phyloP scores from a whole-genome alignment of 257 asterid species.

The Lycium ferocissimum region DNA sequence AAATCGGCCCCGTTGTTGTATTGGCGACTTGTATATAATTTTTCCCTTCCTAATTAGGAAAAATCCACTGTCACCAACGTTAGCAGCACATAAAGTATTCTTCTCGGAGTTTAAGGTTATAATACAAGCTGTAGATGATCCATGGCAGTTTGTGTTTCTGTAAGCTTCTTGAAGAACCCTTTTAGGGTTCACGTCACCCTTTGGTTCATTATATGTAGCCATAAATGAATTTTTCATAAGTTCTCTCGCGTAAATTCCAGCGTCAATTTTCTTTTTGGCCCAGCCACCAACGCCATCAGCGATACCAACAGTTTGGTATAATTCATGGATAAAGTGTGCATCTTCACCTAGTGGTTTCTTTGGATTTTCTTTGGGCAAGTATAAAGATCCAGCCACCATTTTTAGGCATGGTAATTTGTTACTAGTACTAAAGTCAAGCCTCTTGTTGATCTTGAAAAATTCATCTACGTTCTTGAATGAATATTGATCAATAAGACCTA shows the following conservation, averaged over 20 bases:
- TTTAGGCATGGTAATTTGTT: constrained; percentile 3
- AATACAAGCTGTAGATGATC: constrained; percentile 44
- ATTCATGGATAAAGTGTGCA: constrained; percentile 37
- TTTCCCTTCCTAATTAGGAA: constrained; percentile 34
- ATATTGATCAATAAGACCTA: no score
- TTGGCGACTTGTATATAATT: constrained; percentile 26
- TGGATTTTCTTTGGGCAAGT: constrained; percentile 33
- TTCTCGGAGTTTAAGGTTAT: constrained; percentile 3
- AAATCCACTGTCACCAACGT: constrained; percentile 44
- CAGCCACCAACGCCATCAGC: constrained; percentile 48
- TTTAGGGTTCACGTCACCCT: constrained; percentile 30
- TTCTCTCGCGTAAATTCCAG: constrained; percentile 39
- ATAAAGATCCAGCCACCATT: constrained; percentile 26
- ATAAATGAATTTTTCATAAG: constrained; percentile 28
- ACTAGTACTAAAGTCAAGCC: not conserved
- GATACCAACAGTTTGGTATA: constrained; percentile 33
- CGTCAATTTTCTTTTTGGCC: constrained; percentile 29
- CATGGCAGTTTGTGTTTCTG: constrained; percentile 21
- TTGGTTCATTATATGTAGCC: not conserved
- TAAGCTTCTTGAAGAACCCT: constrained; percentile 31
- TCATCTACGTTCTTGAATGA: no score
- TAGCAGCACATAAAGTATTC: constrained; percentile 13
- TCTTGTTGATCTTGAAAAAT: not conserved
- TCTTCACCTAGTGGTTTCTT: constrained; percentile 40
- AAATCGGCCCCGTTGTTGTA: constrained; percentile 26